Conservation (phyloP, 306 rosid species). For the Gastrolobium bilobum region DNA sequence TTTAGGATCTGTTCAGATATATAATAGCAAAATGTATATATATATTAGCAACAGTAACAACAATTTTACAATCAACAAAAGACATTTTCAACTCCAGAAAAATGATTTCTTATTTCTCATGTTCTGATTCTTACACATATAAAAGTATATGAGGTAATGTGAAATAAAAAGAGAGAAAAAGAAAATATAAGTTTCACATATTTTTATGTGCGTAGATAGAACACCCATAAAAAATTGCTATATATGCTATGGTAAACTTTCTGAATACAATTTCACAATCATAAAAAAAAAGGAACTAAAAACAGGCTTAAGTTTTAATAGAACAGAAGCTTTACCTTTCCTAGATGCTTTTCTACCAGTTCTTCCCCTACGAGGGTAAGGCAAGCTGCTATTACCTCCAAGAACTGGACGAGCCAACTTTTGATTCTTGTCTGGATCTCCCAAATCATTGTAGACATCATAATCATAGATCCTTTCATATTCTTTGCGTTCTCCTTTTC, state of each 20-base stretch:
- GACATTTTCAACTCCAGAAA: no score
- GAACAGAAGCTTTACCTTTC: constrained; percentile 56
- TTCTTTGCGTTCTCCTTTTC: constrained; percentile 73
- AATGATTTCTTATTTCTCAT: no score
- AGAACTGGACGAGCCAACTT: constrained; percentile 67
- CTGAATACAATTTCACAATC: neutral
- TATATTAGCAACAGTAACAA: neutral
- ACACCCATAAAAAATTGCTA: no score
- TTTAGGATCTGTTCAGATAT: constrained; percentile 56
- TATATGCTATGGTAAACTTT: neutral
- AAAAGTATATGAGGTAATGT: no score
- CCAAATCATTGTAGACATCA: constrained; percentile 82
- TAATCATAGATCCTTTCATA: constrained; percentile 84
- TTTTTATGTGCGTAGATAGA: no score
- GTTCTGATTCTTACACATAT: no score
- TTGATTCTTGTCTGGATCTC: constrained; percentile 56
- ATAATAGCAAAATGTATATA: constrained; percentile 22
- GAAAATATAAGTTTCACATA: no score
- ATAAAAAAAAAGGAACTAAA: neutral
- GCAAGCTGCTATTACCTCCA: constrained; percentile 72
- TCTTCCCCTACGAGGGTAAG: constrained; percentile 91
- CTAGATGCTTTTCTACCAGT: constrained; percentile 66
- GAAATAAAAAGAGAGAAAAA: no score
- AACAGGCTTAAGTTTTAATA: neutral
- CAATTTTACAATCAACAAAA: neutral